Evolutionary conservation across 2,329 filamentous ascomycete genomes (phyloP).

Genomic region (Arthrobotrys entomopaga): DNA sequence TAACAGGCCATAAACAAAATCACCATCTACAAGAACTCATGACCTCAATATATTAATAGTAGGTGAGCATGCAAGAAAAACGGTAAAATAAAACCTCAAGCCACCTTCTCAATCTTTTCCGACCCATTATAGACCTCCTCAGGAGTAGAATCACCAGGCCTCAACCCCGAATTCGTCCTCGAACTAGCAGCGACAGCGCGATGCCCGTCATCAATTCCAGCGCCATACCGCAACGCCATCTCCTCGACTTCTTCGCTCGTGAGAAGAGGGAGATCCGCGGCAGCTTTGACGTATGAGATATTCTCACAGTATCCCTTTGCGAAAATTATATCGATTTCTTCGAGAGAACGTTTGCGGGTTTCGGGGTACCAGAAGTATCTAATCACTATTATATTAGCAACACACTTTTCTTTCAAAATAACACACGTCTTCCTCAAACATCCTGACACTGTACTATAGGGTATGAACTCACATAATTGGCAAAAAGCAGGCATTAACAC

Average conservation of each 20-base stretch:
- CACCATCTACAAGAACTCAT: not conserved
- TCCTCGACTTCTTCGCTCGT: constrained; percentile 67
- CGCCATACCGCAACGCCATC: constrained; percentile 62
- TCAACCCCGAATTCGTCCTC: constrained; percentile 20
- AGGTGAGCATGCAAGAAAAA: not conserved
- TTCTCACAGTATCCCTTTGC: constrained; percentile 69
- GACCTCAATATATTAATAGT: too few species aligned
- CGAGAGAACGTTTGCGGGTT: constrained; percentile 60
- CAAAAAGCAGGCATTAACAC: constrained; percentile 62
- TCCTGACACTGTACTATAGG: constrained; percentile 16
- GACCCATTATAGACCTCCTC: constrained; percentile 1
- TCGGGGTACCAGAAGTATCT: constrained; percentile 31
- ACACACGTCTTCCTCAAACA: not conserved
- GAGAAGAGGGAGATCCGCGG: constrained; percentile 69
- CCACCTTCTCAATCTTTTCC: constrained; percentile 9
- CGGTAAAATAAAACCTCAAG: not conserved
- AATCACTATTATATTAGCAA: not conserved
- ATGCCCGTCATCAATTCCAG: constrained; percentile 38
- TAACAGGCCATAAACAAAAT: not conserved
- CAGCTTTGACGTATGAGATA: constrained; percentile 70
- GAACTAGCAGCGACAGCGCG: constrained; percentile 18
- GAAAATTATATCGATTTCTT: constrained; percentile 62
- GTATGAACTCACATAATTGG: constrained; percentile 61
- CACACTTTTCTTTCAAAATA: not conserved
- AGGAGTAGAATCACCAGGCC: constrained; percentile 2